Conservation (phyloP, 768 basidiomycete species). For the Phylloporus arenicola region DNA sequence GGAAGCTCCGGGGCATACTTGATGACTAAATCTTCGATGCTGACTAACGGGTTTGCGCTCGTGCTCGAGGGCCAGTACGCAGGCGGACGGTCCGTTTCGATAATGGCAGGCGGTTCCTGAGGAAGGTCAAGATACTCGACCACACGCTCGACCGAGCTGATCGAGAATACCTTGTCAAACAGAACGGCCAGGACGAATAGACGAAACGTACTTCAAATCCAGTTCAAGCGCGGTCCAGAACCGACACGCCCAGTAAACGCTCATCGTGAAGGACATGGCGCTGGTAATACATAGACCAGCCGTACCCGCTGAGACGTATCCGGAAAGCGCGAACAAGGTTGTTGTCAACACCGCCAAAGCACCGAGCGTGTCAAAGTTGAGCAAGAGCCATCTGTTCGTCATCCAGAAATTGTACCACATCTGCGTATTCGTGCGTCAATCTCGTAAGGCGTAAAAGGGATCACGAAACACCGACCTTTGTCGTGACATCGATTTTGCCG, state of each 20-base stretch:
- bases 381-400: slow-evolving; percentile 79
- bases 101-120: slow-evolving; percentile 75
- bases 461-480: slow-evolving; percentile 42
- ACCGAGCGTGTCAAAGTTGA: slow-evolving; percentile 79
- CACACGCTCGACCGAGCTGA: slow-evolving; percentile 82
- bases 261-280: slow-evolving; percentile 55
- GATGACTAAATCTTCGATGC: slow-evolving; percentile 70
- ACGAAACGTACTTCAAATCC: slow-evolving; percentile 59
- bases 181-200: background rate
- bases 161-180: slow-evolving; percentile 3
- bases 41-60: slow-evolving; percentile 51
- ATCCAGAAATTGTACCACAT: slow-evolving; percentile 91
- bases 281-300: slow-evolving; percentile 76
- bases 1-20: slow-evolving; percentile 85
- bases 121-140: slow-evolving; percentile 88
- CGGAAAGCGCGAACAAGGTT: slow-evolving; percentile 68
- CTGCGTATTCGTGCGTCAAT: slow-evolving; percentile 17
- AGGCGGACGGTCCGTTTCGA: slow-evolving; percentile 71
- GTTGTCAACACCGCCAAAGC: slow-evolving; percentile 70
- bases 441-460: background rate
- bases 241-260: slow-evolving; percentile 47
- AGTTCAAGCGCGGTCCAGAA: slow-evolving; percentile 58
- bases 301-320: slow-evolving; percentile 51
- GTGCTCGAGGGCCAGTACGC: slow-evolving; percentile 90
- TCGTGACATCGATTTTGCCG: slow-evolving; percentile 70